Conservation (phyloP, 2,329 filamentous ascomycete genomes). For the Verticillium nonalfalfae region DNA sequence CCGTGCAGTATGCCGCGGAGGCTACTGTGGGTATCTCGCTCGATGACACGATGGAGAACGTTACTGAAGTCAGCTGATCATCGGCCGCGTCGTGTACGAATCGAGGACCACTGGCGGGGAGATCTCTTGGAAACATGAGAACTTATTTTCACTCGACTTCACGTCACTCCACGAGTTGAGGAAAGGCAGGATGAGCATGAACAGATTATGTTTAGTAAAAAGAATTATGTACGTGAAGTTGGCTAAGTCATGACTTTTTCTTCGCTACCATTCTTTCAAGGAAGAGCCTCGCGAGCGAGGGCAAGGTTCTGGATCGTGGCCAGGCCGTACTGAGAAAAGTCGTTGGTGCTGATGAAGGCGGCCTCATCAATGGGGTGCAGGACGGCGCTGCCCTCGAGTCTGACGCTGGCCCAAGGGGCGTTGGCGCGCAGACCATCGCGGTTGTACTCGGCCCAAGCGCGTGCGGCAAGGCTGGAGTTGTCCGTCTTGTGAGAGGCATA, state of each 20-base stretch:
- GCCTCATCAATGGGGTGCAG: conserved; percentile 47
- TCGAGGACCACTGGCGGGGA: too few relatives aligned
- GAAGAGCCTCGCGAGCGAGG: conserved; percentile 16
- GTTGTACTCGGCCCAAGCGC: conserved; percentile 50
- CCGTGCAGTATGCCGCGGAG: not conserved
- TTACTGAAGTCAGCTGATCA: not conserved
- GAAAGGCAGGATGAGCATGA: not conserved
- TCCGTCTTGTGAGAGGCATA: conserved; percentile 37
- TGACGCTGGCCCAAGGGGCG: conserved; percentile 27
- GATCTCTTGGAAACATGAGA: too few relatives aligned
- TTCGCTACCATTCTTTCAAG: not conserved
- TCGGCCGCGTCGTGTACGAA: too few relatives aligned
- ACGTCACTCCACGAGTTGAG: not conserved
- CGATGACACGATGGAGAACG: not conserved
- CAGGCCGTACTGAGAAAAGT: conserved; percentile 49
- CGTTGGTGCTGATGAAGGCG: conserved; percentile 51
- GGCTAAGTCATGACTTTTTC: not conserved
- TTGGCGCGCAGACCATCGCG: conserved; percentile 35
- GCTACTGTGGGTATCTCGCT: not conserved
- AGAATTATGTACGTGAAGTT: not conserved
- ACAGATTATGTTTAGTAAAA: not conserved
- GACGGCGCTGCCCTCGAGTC: conserved; percentile 34
- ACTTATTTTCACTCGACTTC: not conserved
- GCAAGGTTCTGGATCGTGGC: conserved; percentile 51
- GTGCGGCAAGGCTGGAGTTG: conserved; percentile 39